Conservation (phyloP, 1,284 basidiomycete species). For the Mycosarcoma maydis region DNA sequence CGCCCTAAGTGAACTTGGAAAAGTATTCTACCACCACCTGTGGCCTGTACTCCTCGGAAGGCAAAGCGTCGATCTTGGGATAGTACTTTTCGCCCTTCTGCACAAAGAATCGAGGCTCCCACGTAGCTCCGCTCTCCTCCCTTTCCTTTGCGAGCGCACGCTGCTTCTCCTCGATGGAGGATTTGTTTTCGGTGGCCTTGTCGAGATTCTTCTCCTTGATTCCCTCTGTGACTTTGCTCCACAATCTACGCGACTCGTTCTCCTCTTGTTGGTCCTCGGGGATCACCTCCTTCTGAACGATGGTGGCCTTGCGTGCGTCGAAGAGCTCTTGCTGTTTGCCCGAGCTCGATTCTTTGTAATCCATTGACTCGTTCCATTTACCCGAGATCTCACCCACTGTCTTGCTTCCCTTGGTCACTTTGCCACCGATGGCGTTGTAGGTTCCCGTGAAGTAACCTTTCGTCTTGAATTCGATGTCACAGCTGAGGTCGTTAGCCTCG, state of each 20-base stretch:
- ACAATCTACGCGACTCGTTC: conserved; percentile 83
- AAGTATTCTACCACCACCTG: conserved; percentile 51
- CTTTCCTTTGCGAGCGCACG: conserved; percentile 80
- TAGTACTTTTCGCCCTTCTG: conserved; percentile 69
- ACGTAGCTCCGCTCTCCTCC: conserved; percentile 78
- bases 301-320: conserved; percentile 78
- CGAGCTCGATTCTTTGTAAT: conserved; percentile 74
- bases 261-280: conserved; percentile 88
- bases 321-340: conserved; percentile 82
- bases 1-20: conserved; percentile 11
- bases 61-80: conserved; percentile 56
- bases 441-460: conserved; percentile 97
- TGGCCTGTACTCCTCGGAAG: conserved; percentile 42
- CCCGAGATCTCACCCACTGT: conserved; percentile 88
- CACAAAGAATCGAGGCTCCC: conserved; percentile 83
- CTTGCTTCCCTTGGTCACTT: conserved; percentile 76
- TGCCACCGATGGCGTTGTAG: conserved; percentile 89
- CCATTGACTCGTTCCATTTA: conserved; percentile 91
- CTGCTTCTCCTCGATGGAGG: conserved; percentile 89
- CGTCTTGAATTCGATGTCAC: conserved; percentile 96
- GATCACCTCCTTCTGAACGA: conserved; percentile 82
- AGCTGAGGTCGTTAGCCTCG: conserved; percentile 77
- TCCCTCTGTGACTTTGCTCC: conserved; percentile 85
- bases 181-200: conserved; percentile 89
- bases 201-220: conserved; percentile 91